Conservation (phyloP, 257 asterid genomes). For the Penstemon newberryi region DNA sequence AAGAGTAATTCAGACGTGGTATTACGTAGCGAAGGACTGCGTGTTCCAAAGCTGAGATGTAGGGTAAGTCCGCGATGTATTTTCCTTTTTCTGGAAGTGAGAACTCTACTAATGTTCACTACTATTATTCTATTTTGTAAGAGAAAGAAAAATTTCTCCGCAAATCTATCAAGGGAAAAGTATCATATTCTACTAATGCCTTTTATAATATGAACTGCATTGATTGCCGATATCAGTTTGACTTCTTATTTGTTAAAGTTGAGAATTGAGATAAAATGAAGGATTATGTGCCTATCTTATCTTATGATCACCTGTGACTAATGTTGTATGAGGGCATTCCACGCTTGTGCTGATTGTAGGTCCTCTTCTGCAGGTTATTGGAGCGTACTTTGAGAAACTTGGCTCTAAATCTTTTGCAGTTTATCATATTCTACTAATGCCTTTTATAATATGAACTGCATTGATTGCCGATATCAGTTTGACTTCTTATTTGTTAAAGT, state of each 20-base stretch:
- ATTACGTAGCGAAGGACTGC: constrained; percentile 49
- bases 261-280: constrained; percentile 20
- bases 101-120: not conserved
- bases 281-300: constrained; percentile 1
- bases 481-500: constrained; percentile 9
- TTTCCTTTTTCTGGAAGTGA: constrained; percentile 3
- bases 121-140: not conserved
- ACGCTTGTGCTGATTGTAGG: constrained; percentile 32
- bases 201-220: not conserved
- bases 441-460: not conserved
- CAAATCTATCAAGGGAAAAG: not conserved
- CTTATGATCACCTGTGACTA: constrained; percentile 21
- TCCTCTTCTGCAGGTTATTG: constrained; percentile 62
- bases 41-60: constrained; percentile 75
- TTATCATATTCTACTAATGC: constrained; percentile 28
- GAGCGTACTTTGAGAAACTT: constrained; percentile 91
- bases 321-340: constrained; percentile 25
- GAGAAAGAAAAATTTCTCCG: not conserved
- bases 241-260: constrained; percentile 8
- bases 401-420: constrained; percentile 88
- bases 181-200: not conserved
- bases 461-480: not conserved
- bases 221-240: not conserved
- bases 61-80: constrained; percentile 51
- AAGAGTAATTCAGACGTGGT: constrained; percentile 50